Conservation (phyloP, 768 basidiomycete species). For the Psilocybe cubensis region DNA sequence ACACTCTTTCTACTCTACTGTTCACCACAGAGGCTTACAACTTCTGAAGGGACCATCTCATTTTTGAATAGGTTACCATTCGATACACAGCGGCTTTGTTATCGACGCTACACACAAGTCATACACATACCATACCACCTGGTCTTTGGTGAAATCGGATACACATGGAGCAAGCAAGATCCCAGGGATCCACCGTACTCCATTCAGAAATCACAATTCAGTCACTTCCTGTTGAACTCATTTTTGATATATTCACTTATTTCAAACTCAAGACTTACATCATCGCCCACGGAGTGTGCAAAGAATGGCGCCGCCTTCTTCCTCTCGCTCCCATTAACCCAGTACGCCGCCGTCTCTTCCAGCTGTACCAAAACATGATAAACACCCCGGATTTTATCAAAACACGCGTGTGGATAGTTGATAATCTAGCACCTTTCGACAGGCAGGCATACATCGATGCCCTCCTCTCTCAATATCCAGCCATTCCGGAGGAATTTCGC, state of each 20-base stretch:
- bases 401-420: not conserved
- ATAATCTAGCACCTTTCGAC: slow-evolving; percentile 1
- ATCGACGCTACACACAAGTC: too few species aligned
- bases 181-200: not conserved
- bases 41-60: too few species aligned
- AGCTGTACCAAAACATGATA: not conserved
- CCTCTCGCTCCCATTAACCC: not conserved
- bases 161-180: too few species aligned
- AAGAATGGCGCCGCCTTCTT: not conserved
- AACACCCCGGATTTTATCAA: not conserved
- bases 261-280: not conserved
- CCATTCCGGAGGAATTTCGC: slow-evolving; percentile 6
- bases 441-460: slow-evolving; percentile 1
- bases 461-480: not conserved
- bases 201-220: too few species aligned
- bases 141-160: too few species aligned
- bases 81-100: too few species aligned
- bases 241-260: not conserved
- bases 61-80: too few species aligned
- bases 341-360: not conserved
- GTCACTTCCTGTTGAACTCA: not conserved
- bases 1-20: too few species aligned
- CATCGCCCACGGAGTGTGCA: not conserved
- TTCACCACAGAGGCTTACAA: too few species aligned
- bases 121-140: too few species aligned